Base-by-base conservation (phyloP, 1,284 basidiomycete species). In the Cryptococcus depauperatus region DNA sequence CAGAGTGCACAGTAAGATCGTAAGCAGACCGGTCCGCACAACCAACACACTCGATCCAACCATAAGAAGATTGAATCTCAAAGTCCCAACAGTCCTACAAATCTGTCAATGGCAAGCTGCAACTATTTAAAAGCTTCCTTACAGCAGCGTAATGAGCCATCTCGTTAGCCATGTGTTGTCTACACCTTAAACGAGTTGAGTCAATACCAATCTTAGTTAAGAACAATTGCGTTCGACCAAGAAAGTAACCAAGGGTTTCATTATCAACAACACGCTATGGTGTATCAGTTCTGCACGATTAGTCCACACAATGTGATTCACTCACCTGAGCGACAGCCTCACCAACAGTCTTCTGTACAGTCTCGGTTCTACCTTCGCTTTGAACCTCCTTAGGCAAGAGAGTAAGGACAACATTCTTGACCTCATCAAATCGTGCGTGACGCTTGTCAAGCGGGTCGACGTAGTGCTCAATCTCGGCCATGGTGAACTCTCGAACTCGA, bases 11-110 rank as follows among this genome's bases (percentile, higher is more conserved):
- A n/a, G 75, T 78, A 44, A 80, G 62, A 57, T 98, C 95, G 72
- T 96, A 98, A 25, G 95, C 95, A 9, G 89, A 88, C 45, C 95
- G 84, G 73, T 99, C 93, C 37, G 95, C 93, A 72, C 95, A 98
- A n/a, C 93, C 95, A 41, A 97, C 92, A 70, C 93, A 98, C 74
- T 98, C 95, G 51, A 90, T 93, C 95, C 95, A 98, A 42, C 93
- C 93, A 59, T 83, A 85, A 38, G 86, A 85, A 45, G 88, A 92
- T 60, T 91, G 79, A 56, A 98, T 96, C 75, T 98, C 93, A 48
- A 92, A 92, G 68, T 98, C 93, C 93, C 93, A 99, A 73, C 93
- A 98, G 74, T 98, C 93, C 61, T 64, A 32, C 11, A 25, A 4
- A 11, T 14, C 3, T 14, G 25, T 48, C 25, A 50, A 40, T 37